Conservation (phyloP, 768 basidiomycete genomes). For the Terana coerulea region DNA sequence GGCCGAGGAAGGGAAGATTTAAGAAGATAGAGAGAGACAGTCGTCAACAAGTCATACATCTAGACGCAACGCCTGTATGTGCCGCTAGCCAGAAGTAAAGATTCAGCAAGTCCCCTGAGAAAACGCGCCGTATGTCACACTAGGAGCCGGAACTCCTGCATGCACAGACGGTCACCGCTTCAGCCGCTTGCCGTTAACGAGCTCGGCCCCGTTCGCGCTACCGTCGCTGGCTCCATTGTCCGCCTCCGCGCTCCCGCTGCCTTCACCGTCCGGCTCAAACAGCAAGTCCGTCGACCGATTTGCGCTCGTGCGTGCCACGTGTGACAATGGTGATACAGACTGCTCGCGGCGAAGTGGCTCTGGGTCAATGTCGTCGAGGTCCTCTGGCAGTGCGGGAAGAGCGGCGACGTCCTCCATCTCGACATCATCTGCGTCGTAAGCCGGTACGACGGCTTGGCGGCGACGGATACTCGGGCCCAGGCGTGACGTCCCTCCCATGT, state of each 20-base stretch:
- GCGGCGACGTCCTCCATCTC: slow-evolving; percentile 21
- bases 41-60: no score
- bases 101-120: no score
- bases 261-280: slow-evolving; percentile 19
- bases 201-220: slow-evolving; percentile 16
- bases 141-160: no score
- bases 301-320: slow-evolving; percentile 10
- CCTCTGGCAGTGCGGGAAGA: slow-evolving; percentile 24
- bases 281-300: slow-evolving; percentile 12
- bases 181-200: slow-evolving; percentile 23
- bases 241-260: slow-evolving; percentile 18
- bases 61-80: no score
- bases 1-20: no score
- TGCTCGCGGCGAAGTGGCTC: slow-evolving; percentile 15
- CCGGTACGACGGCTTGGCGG: slow-evolving; percentile 6
- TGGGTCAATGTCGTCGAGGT: slow-evolving; percentile 15
- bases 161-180: slow-evolving; percentile 29
- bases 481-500: slow-evolving; percentile 18
- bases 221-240: slow-evolving; percentile 18
- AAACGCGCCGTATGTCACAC: no score
- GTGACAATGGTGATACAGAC: slow-evolving; percentile 18
- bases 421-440: slow-evolving; percentile 16
- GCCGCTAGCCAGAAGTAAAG: no score
- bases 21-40: no score
- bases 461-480: slow-evolving; percentile 15